Evolutionary conservation across 2,329 filamentous ascomycete genomes (phyloP).

Genomic region (Aspergillus sp.): DNA sequence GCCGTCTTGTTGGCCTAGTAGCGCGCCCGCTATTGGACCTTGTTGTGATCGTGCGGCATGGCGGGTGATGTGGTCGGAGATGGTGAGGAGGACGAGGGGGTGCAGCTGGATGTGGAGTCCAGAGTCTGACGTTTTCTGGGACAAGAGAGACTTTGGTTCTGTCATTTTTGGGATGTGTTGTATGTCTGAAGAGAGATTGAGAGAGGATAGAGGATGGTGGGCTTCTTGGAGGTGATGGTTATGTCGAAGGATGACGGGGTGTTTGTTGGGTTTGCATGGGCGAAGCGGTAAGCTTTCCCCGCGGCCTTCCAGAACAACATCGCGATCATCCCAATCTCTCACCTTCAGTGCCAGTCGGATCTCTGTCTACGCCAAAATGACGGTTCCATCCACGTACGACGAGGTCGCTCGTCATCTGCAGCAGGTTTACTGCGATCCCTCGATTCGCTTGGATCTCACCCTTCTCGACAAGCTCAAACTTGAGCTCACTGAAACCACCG

Average conservation of each 20-base stretch:
- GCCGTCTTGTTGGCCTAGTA: slow-evolving; percentile 90
- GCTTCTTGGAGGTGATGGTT: neutral
- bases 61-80: slow-evolving; percentile 93
- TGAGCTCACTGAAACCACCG: slow-evolving; percentile 37
- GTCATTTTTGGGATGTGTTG: slow-evolving; percentile 45
- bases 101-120: slow-evolving; percentile 80
- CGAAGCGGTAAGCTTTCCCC: slow-evolving; percentile 19
- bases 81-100: slow-evolving; percentile 89
- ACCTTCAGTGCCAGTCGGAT: neutral
- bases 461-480: slow-evolving; percentile 52
- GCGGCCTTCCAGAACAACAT: slow-evolving; percentile 9
- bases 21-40: slow-evolving; percentile 77
- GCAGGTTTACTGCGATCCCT: slow-evolving; percentile 43
- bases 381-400: slow-evolving; percentile 33
- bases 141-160: slow-evolving; percentile 59
- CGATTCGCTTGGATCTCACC: slow-evolving; percentile 45
- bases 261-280: slow-evolving; percentile 32
- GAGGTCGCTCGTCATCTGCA: slow-evolving; percentile 43
- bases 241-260: slow-evolving; percentile 4
- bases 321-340: neutral
- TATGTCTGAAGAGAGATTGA: neutral
- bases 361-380: slow-evolving; percentile 23
- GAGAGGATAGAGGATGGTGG: slow-evolving; percentile 1
- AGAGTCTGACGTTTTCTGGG: slow-evolving; percentile 67
- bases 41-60: slow-evolving; percentile 74